phyloP scores from a whole-genome alignment of 2,329 filamentous ascomycete species.

The Colletotrichum incanum region DNA sequence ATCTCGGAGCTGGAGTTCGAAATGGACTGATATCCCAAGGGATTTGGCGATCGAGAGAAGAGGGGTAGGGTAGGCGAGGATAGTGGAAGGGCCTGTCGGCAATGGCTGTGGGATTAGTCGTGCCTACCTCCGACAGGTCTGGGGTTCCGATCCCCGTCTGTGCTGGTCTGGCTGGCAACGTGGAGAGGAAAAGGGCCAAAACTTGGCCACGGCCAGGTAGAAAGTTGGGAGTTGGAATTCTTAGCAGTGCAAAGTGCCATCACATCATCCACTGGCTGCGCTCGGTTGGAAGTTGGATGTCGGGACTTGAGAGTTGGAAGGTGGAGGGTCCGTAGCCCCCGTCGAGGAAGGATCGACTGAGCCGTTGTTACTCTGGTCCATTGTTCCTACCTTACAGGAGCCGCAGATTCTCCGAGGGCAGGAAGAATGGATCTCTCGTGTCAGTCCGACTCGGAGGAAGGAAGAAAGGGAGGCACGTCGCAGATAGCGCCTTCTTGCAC shows the following conservation, averaged over 20 bases:
- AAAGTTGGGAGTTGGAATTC: background rate
- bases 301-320: background rate
- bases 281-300: slow-evolving; percentile 3
- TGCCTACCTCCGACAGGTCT: no score
- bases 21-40: slow-evolving; percentile 7
- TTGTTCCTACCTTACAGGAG: slow-evolving; percentile 3
- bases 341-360: slow-evolving; percentile 20
- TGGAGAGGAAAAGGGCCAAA: background rate
- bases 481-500: background rate
- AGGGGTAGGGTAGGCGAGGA: background rate
- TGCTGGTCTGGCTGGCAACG: background rate
- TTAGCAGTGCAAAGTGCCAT: background rate
- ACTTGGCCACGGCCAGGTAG: background rate
- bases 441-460: no score
- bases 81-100: background rate
- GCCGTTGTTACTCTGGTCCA: slow-evolving; percentile 20
- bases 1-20: slow-evolving; percentile 25
- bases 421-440: background rate
- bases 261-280: background rate
- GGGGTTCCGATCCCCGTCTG: background rate
- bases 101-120: background rate
- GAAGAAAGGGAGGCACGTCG: background rate
- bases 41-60: background rate
- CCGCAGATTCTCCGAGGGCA: slow-evolving; percentile 11
- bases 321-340: background rate